A percentile compares a stretch with the other conserved stretches of the same genome.
phyloP scores from a whole-genome alignment of 192 early-diverging fungal species.

The Coemansia sp. region DNA sequence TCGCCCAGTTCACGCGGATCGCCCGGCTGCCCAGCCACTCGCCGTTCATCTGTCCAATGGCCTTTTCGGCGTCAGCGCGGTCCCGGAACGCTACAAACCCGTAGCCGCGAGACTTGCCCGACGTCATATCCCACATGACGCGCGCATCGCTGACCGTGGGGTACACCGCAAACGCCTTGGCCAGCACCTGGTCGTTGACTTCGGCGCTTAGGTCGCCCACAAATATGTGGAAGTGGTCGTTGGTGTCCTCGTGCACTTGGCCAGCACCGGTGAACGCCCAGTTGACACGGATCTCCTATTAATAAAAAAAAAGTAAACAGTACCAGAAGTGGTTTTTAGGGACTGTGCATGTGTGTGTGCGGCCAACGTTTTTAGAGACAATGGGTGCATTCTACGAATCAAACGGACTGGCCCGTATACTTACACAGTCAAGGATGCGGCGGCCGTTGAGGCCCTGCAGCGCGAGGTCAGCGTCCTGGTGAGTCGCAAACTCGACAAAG shows the following conservation, averaged over 20 bases:
- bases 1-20: constrained; percentile 95
- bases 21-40: constrained; percentile 84
- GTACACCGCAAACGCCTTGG: constrained; percentile 67
- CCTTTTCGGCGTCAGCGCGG: constrained; percentile 83
- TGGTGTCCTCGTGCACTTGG: constrained; percentile 68
- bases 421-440: constrained; percentile 35
- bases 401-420: neutral
- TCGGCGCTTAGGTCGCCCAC: constrained; percentile 93
- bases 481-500: constrained; percentile 84
- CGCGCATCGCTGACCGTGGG: constrained; percentile 73
- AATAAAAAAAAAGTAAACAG: neutral
- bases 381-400: neutral
- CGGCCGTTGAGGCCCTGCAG: constrained; percentile 72
- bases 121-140: constrained; percentile 91
- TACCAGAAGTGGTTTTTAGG: neutral
- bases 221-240: constrained; percentile 85
- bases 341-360: neutral
- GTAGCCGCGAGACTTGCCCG: constrained; percentile 90
- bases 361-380: neutral
- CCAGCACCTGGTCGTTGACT: constrained; percentile 80
- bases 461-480: constrained; percentile 71
- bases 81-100: constrained; percentile 93
- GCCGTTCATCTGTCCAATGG: constrained; percentile 87
- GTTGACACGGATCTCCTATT: constrained; percentile 56
- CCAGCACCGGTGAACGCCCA: constrained; percentile 55